These are phyloP conservation scores for Hippophae rhamnoides DNA, from an alignment of 306 rosid genomes.

Conservation along the genomic window DNA sequence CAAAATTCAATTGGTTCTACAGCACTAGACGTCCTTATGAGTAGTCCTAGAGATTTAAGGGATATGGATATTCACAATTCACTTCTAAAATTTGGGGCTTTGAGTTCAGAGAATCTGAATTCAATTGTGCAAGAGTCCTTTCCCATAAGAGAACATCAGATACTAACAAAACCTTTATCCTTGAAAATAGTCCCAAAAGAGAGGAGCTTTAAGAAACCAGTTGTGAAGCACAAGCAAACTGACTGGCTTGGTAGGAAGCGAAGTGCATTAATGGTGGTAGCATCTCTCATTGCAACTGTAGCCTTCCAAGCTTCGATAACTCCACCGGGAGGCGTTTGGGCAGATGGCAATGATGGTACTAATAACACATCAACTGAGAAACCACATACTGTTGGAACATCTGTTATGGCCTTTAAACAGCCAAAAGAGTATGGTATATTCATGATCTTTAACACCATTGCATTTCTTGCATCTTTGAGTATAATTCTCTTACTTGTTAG, in stretches of 20 bases:
- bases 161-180: neutral
- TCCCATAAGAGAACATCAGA: neutral
- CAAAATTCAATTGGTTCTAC: constrained; percentile 18
- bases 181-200: neutral
- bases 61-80: constrained; percentile 19
- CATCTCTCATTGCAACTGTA: constrained; percentile 23
- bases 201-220: constrained; percentile 2
- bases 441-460: constrained; percentile 20
- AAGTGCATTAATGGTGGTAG: constrained; percentile 25
- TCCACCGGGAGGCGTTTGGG: constrained; percentile 33
- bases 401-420: constrained; percentile 13
- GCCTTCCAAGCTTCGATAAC: constrained; percentile 27
- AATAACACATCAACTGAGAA: constrained; percentile 4
- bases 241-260: constrained; percentile 24
- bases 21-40: constrained; percentile 22
- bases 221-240: neutral
- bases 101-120: constrained; percentile 4
- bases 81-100: constrained; percentile 12
- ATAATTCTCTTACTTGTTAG: constrained; percentile 23
- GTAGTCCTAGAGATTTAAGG: constrained; percentile 20
- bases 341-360: constrained; percentile 7
- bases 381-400: constrained; percentile 16
- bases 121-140: constrained; percentile 10
- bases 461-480: constrained; percentile 22
- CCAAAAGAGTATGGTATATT: constrained; percentile 9